Percentiles rank a stretch among this genome's conserved stretches.
phyloP scores from a whole-genome alignment of 1,139 yeast genomes.

The Blastobotrys apis region DNA sequence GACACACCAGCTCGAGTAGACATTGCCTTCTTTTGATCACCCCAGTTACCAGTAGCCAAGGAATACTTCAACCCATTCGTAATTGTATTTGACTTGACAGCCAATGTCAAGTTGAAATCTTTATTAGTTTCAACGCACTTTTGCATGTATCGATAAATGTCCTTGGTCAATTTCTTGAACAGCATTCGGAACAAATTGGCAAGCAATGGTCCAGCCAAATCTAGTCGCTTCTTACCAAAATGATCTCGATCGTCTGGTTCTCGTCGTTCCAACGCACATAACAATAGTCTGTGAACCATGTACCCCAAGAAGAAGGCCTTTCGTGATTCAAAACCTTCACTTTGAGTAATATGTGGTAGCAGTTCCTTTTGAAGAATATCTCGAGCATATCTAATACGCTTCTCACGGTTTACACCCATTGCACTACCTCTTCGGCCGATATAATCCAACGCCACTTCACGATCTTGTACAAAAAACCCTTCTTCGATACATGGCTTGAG shows the following conservation, averaged over 20 bases:
- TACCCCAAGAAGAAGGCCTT: constrained; percentile 96
- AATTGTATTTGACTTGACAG: constrained; percentile 94
- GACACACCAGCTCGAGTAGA: constrained; percentile 98
- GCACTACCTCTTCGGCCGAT: constrained; percentile 97
- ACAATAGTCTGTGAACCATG: constrained; percentile 90
- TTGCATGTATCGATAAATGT: constrained; percentile 96
- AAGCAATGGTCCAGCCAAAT: constrained; percentile 94
- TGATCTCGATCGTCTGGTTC: constrained; percentile 99
- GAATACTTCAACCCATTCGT: constrained; percentile 97
- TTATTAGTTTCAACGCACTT: constrained; percentile 97
- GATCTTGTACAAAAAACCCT: constrained; percentile 95
- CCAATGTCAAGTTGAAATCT: constrained; percentile 92
- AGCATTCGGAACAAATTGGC: constrained; percentile 92
- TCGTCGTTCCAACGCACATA: constrained; percentile 94
- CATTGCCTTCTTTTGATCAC: constrained; percentile 99
- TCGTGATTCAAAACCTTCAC: constrained; percentile 94
- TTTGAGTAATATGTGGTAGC: constrained; percentile 94
- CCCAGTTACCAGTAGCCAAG: constrained; percentile 99
- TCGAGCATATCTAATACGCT: constrained; percentile 96
- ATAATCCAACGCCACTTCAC: constrained; percentile 95
- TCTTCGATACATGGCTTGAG: constrained; percentile 98
- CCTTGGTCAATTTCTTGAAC: constrained; percentile 89
- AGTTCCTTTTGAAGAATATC: constrained; percentile 95
- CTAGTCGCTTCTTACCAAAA: constrained; percentile 96
- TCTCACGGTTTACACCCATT: constrained; percentile 91